phyloP scores from a whole-genome alignment of 257 asterid species.

The Solanum gracilifrons region DNA sequence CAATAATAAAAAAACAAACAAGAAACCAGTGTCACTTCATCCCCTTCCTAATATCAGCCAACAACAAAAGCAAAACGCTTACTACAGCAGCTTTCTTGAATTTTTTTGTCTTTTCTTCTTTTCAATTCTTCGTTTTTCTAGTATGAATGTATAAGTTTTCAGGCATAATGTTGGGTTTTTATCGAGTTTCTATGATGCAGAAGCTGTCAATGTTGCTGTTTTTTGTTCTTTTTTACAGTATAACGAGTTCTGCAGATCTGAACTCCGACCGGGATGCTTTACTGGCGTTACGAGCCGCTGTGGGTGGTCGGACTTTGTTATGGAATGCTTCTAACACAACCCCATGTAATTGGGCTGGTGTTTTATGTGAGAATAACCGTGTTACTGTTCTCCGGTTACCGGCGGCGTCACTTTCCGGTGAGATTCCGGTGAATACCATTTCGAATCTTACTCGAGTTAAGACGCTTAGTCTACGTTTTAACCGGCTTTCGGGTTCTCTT shows the following conservation, averaged over 20 bases:
- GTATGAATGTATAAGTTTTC: not conserved
- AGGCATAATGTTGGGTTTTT: not conserved
- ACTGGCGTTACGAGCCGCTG: constrained; percentile 50
- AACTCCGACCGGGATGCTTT: constrained; percentile 52
- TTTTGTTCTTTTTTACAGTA: constrained; percentile 9
- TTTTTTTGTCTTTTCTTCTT: not conserved
- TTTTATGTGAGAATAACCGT: constrained; percentile 41
- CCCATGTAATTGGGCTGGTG: constrained; percentile 73
- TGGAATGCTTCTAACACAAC: constrained; percentile 45
- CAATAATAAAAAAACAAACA: not conserved
- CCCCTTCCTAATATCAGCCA: not conserved
- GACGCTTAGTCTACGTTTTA: constrained; percentile 66
- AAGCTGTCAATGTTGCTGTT: constrained; percentile 7
- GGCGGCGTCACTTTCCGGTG: constrained; percentile 51
- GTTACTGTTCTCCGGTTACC: constrained; percentile 71
- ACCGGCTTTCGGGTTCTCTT: constrained; percentile 53
- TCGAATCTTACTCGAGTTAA: constrained; percentile 42
- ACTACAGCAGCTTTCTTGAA: not conserved
- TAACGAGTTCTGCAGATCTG: constrained; percentile 34
- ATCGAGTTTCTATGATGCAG: not conserved
- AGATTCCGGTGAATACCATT: constrained; percentile 35
- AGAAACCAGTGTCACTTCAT: not conserved
- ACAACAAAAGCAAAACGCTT: not conserved
- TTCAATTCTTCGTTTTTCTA: not conserved
- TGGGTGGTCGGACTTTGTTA: constrained; percentile 53